A percentile compares a stretch with the other conserved stretches of the same genome.
These are phyloP conservation scores for Discostella pseudostelligera DNA, from an alignment of 108 stramenopile species.

Conservation along the genomic window DNA sequence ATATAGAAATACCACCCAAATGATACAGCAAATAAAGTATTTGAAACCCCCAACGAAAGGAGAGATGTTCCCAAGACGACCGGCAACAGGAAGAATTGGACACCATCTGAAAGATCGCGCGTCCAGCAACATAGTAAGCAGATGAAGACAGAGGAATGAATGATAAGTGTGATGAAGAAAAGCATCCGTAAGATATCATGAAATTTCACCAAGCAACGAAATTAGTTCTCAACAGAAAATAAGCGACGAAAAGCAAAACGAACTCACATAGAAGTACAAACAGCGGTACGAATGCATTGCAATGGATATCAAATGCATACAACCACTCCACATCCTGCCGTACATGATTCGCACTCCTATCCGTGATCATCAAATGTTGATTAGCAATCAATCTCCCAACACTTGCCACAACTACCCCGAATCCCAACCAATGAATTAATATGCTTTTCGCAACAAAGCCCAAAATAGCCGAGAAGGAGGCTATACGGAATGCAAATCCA, in stretches of 20 bases:
- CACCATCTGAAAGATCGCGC: conserved; percentile 60
- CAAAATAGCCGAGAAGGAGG: conserved; percentile 56
- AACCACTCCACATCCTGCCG: conserved; percentile 96
- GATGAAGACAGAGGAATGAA: conserved; percentile 3
- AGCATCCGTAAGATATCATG: neutral
- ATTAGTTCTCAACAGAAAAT: neutral
- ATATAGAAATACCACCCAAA: conserved; percentile 95
- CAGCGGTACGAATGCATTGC: conserved; percentile 95
- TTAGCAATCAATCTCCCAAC: conserved; percentile 77
- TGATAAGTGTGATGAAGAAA: neutral
- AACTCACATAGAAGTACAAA: conserved; percentile 89
- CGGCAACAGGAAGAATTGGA: conserved; percentile 94
- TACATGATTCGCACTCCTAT: conserved; percentile 72
- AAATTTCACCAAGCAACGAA: neutral
- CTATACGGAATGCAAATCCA: conserved; percentile 73
- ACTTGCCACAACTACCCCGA: conserved; percentile 68
- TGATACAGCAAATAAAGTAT: conserved; percentile 88
- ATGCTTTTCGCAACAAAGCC: conserved; percentile 43
- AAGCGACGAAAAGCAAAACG: neutral
- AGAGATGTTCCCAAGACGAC: conserved; percentile 82
- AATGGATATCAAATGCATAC: conserved; percentile 98
- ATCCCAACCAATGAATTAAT: conserved; percentile 51
- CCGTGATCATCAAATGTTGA: conserved; percentile 64
- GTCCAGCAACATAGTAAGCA: neutral
- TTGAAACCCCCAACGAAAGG: conserved; percentile 77